Percentiles rank a stretch among this genome's conserved stretches.
phyloP scores from a whole-genome alignment of 1,139 yeast genomes.

The Pichia sp. region DNA sequence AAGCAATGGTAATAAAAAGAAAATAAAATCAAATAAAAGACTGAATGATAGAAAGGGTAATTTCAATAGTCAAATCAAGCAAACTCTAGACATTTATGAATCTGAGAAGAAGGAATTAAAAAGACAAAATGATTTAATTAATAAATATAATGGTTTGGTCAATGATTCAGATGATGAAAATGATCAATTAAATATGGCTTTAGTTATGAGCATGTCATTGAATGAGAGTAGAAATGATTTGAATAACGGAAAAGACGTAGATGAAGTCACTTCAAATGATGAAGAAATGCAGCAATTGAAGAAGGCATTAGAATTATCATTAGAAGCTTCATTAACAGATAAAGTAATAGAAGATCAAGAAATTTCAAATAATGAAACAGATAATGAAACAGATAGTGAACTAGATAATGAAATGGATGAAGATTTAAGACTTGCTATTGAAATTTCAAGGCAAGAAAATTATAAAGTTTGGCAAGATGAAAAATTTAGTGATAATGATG shows the following conservation, averaged over 20 bases:
- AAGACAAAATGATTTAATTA: conserved; percentile 15
- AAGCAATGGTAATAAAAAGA: conserved; percentile 1
- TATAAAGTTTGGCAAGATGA: conserved; percentile 3
- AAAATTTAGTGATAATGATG: conserved; percentile 2
- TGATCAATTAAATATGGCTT: conserved; percentile 19
- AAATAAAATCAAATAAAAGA: conserved; percentile 1
- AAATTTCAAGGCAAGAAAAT: conserved; percentile 19
- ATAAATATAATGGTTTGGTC: conserved; percentile 15
- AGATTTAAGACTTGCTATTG: conserved; percentile 21
- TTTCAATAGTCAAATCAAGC: conserved; percentile 8
- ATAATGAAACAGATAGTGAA: conserved; percentile 2
- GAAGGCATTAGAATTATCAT: conserved; percentile 9
- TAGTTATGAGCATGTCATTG: conserved; percentile 15
- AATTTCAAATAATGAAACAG: not conserved
- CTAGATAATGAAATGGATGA: conserved; percentile 14
- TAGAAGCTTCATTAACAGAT: not conserved
- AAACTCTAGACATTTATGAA: conserved; percentile 15
- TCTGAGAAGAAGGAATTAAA: conserved; percentile 3
- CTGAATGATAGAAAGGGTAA: conserved; percentile 12
- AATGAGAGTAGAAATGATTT: conserved; percentile 24
- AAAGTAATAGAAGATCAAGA: not conserved
- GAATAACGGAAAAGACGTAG: conserved; percentile 23
- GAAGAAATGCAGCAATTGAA: conserved; percentile 8
- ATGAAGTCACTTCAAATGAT: conserved; percentile 2
- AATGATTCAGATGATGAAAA: conserved; percentile 13